Evolutionary conservation across 2,329 filamentous ascomycete genomes (phyloP), one percentile per base, ranked within the genome.

Genomic region (Thelonectria blattea): DNA sequence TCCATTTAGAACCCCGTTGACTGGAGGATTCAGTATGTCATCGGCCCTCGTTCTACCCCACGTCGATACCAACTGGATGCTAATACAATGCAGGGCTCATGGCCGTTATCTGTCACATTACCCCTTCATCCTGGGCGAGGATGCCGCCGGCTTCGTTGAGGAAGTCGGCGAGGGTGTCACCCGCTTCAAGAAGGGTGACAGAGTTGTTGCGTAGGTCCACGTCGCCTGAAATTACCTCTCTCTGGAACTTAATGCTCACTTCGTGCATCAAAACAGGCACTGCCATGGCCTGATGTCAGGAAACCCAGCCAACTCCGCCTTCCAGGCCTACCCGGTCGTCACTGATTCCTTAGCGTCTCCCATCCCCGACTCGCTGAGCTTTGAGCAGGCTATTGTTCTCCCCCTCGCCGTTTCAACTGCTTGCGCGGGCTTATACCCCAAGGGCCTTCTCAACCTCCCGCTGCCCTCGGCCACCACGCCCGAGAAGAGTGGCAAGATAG

Each of bases 111-210:
- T 34, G 32, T 50, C 24, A 34, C 61, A 9, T 10, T 77, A 73
- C 54, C 76, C 76, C 3, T 60, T 60, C 17, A 68, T 79, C 41
- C 63, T 34, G 69, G 74, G 67, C 9, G 63, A 60, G 27, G 74
- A 68, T 60, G 69, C 63, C 51, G 67, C 75, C 27, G 73, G 75
- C 15, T 67, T 66, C n/a, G 68, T 76, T 5, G 62, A 68, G 12
- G 66, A 71, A 42, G 60, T 75, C 32, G 72, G 74, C 12, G 24
- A 61, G 2, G 58, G 56, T 30, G 58, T 62, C 8, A 53, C 59
- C 3, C 61, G 58, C 3, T 65, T 60, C 50, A 56, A 52, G 34
- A 30, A 48, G 5, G 61, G 64, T 43, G 61, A 65, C 56, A 52
- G 62, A 34, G 32, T 34, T 34, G 32, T 34, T 14, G 32, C 32